Conservation (phyloP, 2,329 filamentous ascomycete genomes). For the Monosporascus sp. region DNA sequence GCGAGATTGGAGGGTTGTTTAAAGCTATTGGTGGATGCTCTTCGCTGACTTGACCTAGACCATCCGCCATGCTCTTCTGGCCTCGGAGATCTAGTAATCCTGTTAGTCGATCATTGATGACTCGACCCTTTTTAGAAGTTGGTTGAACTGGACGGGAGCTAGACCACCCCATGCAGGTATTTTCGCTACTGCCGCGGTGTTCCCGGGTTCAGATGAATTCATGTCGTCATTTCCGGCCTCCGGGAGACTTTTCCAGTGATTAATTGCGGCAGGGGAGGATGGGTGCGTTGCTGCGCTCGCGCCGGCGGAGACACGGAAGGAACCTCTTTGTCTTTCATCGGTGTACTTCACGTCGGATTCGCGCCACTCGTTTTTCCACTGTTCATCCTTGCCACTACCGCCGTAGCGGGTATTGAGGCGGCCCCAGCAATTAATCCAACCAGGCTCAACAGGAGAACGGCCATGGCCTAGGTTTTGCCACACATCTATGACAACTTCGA, state of each 20-base stretch:
- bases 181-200: neutral
- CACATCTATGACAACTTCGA: constrained; percentile 7
- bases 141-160: neutral
- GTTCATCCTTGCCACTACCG: neutral
- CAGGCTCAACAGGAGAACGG: constrained; percentile 1
- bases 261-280: neutral
- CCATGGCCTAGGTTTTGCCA: constrained; percentile 8
- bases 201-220: neutral
- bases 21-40: too few species aligned
- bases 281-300: constrained; percentile 1
- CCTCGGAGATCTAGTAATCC: too few species aligned
- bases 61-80: too few species aligned
- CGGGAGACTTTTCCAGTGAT: neutral
- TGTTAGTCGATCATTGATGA: neutral
- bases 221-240: neutral
- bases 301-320: constrained; percentile 3
- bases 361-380: neutral
- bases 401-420: constrained; percentile 4
- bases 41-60: too few species aligned
- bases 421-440: constrained; percentile 9
- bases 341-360: constrained; percentile 1
- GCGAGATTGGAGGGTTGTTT: too few species aligned
- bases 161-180: neutral
- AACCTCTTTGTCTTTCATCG: constrained; percentile 1
- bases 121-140: neutral